These are phyloP conservation scores for Globisporangium polare DNA, from an alignment of 352 stramenopile genomes.

Conservation along the genomic window DNA sequence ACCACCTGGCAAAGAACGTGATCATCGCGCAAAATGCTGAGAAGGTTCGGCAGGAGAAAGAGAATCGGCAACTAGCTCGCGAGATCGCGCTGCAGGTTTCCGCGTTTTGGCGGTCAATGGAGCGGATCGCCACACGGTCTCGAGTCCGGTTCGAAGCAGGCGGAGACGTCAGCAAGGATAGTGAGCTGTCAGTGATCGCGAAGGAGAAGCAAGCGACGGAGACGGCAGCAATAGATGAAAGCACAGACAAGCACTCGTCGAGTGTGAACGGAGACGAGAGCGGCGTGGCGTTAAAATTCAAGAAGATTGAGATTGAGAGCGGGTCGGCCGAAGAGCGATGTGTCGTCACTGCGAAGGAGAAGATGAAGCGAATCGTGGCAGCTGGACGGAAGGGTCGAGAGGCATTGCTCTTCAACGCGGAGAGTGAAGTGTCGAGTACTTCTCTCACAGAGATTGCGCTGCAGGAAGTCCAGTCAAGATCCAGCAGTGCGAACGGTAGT, in stretches of 20 bases:
- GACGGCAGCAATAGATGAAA: conserved; percentile 11
- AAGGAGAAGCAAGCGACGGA: conserved; percentile 8
- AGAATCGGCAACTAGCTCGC: conserved; percentile 59
- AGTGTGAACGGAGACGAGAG: conserved; percentile 6
- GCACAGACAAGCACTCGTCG: neutral
- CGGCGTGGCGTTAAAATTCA: conserved; percentile 29
- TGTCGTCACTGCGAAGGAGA: conserved; percentile 10
- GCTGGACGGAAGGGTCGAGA: conserved; percentile 44
- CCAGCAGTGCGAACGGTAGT: conserved; percentile 15
- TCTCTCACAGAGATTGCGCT: conserved; percentile 9
- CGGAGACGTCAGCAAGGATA: conserved; percentile 1
- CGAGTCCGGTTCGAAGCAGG: conserved; percentile 56
- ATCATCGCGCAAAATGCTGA: conserved; percentile 68
- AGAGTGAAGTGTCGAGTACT: neutral
- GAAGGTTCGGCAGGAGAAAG: conserved; percentile 56
- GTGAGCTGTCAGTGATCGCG: neutral
- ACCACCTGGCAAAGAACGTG: conserved; percentile 56
- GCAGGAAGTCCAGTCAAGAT: conserved; percentile 14
- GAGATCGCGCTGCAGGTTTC: conserved; percentile 68
- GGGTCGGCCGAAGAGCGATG: conserved; percentile 7
- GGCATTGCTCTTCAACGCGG: conserved; percentile 23
- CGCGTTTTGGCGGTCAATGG: conserved; percentile 82
- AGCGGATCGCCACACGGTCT: conserved; percentile 78
- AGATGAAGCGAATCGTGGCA: conserved; percentile 42
- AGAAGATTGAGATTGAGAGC: conserved; percentile 32